These are phyloP conservation scores for Trichoderma atroviride DNA, from an alignment of 2,329 filamentous ascomycete genomes.

Conservation along the genomic window DNA sequence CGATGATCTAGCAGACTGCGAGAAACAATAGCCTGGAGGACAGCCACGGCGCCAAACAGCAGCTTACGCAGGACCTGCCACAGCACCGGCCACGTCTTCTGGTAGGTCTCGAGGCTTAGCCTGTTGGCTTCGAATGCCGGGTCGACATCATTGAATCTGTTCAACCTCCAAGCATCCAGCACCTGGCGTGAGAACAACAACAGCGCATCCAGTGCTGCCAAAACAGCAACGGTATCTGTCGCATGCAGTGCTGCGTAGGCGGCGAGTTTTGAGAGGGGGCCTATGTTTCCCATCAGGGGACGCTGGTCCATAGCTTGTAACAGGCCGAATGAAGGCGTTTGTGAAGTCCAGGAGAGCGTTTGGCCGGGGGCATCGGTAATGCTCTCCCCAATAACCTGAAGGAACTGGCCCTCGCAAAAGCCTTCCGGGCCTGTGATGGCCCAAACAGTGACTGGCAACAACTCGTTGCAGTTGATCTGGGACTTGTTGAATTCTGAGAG, in stretches of 20 bases:
- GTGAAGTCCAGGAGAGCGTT: slow-evolving; percentile 64
- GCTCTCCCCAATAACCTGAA: slow-evolving; percentile 70
- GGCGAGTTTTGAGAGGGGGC: slow-evolving; percentile 66
- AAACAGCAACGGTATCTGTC: slow-evolving; percentile 46
- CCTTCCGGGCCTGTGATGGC: slow-evolving; percentile 72
- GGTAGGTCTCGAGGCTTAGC: slow-evolving; percentile 66
- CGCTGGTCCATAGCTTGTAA: slow-evolving; percentile 61
- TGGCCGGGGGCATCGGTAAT: slow-evolving; percentile 51
- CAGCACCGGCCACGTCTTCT: slow-evolving; percentile 68
- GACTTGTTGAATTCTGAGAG: slow-evolving; percentile 63
- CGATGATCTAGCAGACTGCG: slow-evolving; percentile 58
- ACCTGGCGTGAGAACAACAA: slow-evolving; percentile 67
- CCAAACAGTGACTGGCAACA: slow-evolving; percentile 71
- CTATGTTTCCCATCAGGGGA: slow-evolving; percentile 67
- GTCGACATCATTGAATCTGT: slow-evolving; percentile 74
- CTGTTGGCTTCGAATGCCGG: slow-evolving; percentile 63
- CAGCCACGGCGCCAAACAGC: slow-evolving; percentile 73
- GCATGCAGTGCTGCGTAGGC: slow-evolving; percentile 65
- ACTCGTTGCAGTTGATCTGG: slow-evolving; percentile 65
- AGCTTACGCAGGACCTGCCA: slow-evolving; percentile 76
- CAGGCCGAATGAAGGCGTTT: slow-evolving; percentile 61
- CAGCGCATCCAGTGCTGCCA: slow-evolving; percentile 62
- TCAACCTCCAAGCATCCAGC: slow-evolving; percentile 72
- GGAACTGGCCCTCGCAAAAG: slow-evolving; percentile 74
- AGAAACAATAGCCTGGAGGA: slow-evolving; percentile 73